These are phyloP conservation scores for Solanum arcanum DNA, from an alignment of 257 asterid species.

Conservation along the genomic window DNA sequence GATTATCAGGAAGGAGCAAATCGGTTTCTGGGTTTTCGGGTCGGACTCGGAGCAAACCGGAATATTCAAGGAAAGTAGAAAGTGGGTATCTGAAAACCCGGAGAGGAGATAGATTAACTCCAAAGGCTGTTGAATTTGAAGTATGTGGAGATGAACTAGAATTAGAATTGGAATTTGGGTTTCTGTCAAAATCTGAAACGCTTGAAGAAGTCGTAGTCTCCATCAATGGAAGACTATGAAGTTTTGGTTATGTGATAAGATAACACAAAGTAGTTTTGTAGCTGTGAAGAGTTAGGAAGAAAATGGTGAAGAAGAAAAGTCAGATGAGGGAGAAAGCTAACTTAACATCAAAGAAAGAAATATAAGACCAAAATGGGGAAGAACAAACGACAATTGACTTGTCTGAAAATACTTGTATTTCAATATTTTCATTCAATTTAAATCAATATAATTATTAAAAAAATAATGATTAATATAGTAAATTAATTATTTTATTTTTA, in stretches of 20 bases:
- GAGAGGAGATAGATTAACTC: conserved; percentile 13
- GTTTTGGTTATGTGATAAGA: neutral
- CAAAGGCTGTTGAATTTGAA: neutral
- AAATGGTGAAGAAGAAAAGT: neutral
- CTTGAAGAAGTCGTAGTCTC: neutral
- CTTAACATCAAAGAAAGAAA: neutral
- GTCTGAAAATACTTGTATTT: neutral
- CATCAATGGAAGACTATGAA: neutral
- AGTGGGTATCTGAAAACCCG: conserved; percentile 44
- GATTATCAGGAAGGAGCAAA: conserved; percentile 14
- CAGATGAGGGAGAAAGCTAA: neutral
- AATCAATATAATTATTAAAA: too few species aligned
- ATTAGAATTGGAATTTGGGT: neutral
- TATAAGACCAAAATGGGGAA: neutral
- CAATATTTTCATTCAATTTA: neutral
- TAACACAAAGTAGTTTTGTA: neutral
- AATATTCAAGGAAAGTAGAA: conserved; percentile 54
- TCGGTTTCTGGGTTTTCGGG: conserved; percentile 45
- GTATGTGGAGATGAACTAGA: neutral
- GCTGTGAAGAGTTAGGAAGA: neutral
- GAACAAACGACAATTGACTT: neutral
- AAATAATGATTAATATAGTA: too few species aligned
- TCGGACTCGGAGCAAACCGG: conserved; percentile 55
- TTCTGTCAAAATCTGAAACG: neutral
- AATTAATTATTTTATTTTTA: too few species aligned